Base-by-base conservation (phyloP, 306 rosid genomes). In the Quercus robur region DNA sequence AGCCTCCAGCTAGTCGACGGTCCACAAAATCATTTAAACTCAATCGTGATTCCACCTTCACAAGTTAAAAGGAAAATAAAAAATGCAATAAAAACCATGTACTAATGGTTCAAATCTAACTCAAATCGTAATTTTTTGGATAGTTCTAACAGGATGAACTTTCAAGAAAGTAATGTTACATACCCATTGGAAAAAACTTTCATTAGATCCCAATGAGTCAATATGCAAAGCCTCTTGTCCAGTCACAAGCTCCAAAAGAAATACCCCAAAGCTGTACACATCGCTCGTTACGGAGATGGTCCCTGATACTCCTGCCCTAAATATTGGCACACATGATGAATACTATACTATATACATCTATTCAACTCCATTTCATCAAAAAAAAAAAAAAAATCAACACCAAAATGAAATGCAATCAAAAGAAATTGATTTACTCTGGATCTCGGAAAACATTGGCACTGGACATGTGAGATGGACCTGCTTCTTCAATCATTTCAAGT, bases 231-330 rank as follows among this genome's bases (percentile, higher is more conserved):
- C 87, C 78, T 84, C 85, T 14, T 81, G 84, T 66, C 87, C 90
- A 12, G 87, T 86, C 38, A 81, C 77, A 76, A 86, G 82, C 78
- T 86, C 90, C 74, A 86, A 77, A 44, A 84, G 84, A 74, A 86
- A 86, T 23, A 81, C 85, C 30, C 90, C 90, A 54, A 86, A 86
- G 87, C 84, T 81, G 85, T 86, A 84, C 28, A 83, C 90, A 41
- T 86, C 89, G 49, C 87, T 81, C 71, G 41, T 33, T 77, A 78
- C 85, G 2, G 90, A 64, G 54, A 67, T 46, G 15, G 66, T 54
- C 54, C 75, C 78, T 5, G 77, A 64, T 23, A 58, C 56, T 75
- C 80, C 80, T 66, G 69, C 76, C 84, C 90, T 86, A 74, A 21
- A 55, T 46, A 21, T 63, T 55, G 54, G 57, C 72, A 75, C 38